Conservation (phyloP, 805 yeast species). For the Candida dajiaensis region DNA sequence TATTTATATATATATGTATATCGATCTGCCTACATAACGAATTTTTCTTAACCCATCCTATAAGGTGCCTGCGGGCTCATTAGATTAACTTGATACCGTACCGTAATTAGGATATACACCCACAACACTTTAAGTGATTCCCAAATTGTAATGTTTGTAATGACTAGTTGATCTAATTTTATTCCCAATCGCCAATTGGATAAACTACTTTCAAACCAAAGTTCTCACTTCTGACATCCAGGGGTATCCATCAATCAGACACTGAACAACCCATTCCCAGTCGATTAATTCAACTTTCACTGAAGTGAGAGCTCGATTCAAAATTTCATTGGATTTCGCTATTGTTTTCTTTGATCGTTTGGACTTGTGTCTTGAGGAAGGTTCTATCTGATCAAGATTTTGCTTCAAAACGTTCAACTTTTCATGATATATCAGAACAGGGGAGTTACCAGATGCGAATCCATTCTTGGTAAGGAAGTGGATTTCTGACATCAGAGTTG, state of each 20-base stretch:
- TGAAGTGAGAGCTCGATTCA: background rate
- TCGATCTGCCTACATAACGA: too few species aligned
- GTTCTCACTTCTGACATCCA: conserved; percentile 17
- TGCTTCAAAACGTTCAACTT: background rate
- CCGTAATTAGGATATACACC: too few species aligned
- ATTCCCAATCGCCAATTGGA: too few species aligned
- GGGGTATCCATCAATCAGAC: conserved; percentile 36
- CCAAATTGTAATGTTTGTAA: background rate
- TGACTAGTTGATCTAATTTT: too few species aligned
- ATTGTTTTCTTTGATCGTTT: background rate
- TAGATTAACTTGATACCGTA: too few species aligned
- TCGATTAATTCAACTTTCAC: conserved; percentile 30
- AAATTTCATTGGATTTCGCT: background rate
- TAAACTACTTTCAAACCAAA: background rate
- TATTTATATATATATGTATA: too few species aligned
- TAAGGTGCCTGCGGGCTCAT: too few species aligned
- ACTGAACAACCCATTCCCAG: conserved; percentile 69
- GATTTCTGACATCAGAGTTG: conserved; percentile 1
- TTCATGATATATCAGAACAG: conserved; percentile 3
- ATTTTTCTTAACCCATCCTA: too few species aligned
- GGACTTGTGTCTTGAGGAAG: background rate
- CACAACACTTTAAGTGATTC: too few species aligned
- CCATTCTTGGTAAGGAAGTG: conserved; percentile 8
- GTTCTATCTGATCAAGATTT: background rate
- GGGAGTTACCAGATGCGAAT: conserved; percentile 2